Evolutionary conservation across 345 rosid species (phyloP).

Genomic region (Moricandia moricandioides): DNA sequence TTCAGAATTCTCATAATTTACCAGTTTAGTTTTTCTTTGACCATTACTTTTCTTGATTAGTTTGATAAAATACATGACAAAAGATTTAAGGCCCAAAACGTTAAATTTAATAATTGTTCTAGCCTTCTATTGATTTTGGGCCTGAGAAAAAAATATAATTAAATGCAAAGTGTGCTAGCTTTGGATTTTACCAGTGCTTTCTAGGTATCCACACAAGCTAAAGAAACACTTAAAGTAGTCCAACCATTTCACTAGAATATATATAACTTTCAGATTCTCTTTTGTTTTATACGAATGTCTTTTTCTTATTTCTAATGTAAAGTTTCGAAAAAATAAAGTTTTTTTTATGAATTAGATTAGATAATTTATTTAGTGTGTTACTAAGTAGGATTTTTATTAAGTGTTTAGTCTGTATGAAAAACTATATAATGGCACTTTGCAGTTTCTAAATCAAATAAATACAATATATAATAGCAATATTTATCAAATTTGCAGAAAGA

Average conservation of each 20-base stretch:
- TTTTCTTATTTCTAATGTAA: not conserved
- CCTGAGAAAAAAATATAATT: not conserved
- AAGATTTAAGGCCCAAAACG: not conserved
- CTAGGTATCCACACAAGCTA: not conserved
- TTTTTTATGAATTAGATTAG: not conserved
- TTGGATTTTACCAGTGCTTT: not conserved
- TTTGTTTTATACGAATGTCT: not conserved
- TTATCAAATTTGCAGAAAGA: not conserved
- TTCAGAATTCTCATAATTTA: slow-evolving; percentile 10
- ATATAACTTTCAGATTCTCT: not conserved
- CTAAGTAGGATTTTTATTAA: not conserved
- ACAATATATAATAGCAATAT: not conserved
- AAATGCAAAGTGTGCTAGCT: not conserved
- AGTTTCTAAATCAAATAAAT: not conserved
- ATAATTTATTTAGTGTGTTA: not conserved
- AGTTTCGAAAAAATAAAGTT: not conserved
- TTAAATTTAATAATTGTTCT: not conserved
- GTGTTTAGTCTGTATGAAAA: not conserved
- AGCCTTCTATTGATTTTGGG: not conserved
- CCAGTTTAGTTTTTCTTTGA: not conserved
- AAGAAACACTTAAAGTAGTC: not conserved
- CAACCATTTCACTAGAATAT: not conserved
- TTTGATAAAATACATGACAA: not conserved
- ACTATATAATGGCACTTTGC: not conserved
- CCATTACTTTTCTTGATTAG: not conserved